These are phyloP conservation scores for Hygrophorus russula DNA, from an alignment of 768 basidiomycete species.

Conservation along the genomic window DNA sequence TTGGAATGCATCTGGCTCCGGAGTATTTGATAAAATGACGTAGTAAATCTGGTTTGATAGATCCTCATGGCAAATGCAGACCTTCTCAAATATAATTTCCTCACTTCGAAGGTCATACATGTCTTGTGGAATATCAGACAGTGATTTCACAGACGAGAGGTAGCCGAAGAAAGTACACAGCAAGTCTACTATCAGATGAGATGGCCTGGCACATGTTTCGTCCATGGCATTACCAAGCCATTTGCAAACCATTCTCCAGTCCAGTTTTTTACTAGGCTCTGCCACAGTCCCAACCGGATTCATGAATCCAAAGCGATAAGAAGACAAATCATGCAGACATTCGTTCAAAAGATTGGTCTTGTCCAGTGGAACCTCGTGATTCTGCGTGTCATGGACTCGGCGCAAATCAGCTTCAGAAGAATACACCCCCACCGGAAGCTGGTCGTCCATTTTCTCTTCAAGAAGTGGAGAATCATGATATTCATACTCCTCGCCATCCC, in stretches of 20 bases:
- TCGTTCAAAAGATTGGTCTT: too few species aligned
- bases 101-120: slow-evolving; percentile 5
- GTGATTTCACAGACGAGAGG: neutral
- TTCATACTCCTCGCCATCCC: slow-evolving; percentile 1
- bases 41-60: neutral
- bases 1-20: too few species aligned
- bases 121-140: slow-evolving; percentile 2
- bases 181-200: neutral
- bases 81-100: neutral
- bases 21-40: neutral
- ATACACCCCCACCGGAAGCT: neutral
- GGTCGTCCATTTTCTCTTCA: neutral
- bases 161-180: slow-evolving; percentile 4
- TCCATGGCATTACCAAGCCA: neutral
- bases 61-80: neutral
- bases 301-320: slow-evolving; percentile 1
- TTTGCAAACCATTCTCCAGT: neutral
- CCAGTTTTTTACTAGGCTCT: neutral
- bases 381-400: neutral
- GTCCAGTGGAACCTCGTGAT: neutral
- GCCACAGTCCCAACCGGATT: neutral
- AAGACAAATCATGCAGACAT: neutral
- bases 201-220: neutral
- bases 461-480: neutral
- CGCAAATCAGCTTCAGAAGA: neutral